Evolutionary conservation across 768 basidiomycete species (phyloP).

Genomic region (Auricularia heimuer): DNA sequence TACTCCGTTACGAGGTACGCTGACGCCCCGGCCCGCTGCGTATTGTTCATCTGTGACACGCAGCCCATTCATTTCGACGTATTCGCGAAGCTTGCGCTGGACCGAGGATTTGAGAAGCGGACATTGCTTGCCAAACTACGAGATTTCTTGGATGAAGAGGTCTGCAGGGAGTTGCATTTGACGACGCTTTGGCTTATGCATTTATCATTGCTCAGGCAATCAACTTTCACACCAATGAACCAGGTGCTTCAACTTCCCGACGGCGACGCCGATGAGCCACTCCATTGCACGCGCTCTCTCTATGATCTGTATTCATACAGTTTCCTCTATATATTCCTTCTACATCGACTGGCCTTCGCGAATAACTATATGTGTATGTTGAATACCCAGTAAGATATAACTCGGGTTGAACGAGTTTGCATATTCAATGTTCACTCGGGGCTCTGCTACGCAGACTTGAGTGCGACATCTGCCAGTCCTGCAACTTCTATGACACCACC

Average conservation of each 20-base stretch:
- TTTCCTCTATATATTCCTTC: too few relatives aligned
- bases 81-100: slow-evolving; percentile 36
- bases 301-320: not conserved
- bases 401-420: not conserved
- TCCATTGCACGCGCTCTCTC: not conserved
- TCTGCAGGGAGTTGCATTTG: slow-evolving; percentile 14
- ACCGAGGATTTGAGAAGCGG: slow-evolving; percentile 18
- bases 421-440: not conserved
- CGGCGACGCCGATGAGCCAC: not conserved
- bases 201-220: slow-evolving; percentile 32
- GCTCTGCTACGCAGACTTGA: slow-evolving; percentile 18
- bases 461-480: slow-evolving; percentile 57
- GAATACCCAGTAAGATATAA: not conserved
- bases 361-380: slow-evolving; percentile 1
- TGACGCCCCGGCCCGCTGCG: too few relatives aligned
- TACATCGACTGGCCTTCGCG: not conserved
- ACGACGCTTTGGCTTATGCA: not conserved
- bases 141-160: slow-evolving; percentile 48
- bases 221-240: slow-evolving; percentile 34
- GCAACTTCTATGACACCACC: slow-evolving; percentile 92
- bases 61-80: slow-evolving; percentile 52
- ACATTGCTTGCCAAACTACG: slow-evolving; percentile 33
- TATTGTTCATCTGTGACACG: too few relatives aligned
- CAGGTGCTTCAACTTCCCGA: not conserved
- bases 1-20: slow-evolving; percentile 58